Percentiles rank a stretch among this genome's conserved stretches.
phyloP scores from a whole-genome alignment of 75 land plant genomes.

The Gnetum montanum region DNA sequence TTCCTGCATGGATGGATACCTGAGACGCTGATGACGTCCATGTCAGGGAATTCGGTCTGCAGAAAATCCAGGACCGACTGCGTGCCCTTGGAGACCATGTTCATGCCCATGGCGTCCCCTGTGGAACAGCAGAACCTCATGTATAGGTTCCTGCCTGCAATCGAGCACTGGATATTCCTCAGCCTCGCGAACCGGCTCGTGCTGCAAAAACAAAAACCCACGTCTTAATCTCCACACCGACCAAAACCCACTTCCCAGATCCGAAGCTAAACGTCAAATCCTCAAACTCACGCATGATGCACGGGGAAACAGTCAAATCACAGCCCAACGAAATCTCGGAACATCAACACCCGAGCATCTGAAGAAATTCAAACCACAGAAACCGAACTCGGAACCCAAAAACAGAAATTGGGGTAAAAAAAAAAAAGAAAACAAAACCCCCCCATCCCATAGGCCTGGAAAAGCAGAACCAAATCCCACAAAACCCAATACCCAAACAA shows the following conservation, averaged over 20 bases:
- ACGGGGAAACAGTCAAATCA: too few relatives aligned
- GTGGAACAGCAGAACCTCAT: conserved; percentile 71
- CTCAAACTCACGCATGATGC: too few relatives aligned
- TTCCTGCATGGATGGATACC: too few relatives aligned
- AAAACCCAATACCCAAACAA: neutral
- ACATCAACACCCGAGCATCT: too few relatives aligned
- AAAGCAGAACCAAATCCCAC: neutral
- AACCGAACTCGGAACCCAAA: too few relatives aligned
- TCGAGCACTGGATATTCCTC: conserved; percentile 45
- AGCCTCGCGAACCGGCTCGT: conserved; percentile 88
- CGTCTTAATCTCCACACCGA: too few relatives aligned
- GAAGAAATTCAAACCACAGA: too few relatives aligned
- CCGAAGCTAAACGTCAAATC: too few relatives aligned
- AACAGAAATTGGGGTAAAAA: too few relatives aligned
- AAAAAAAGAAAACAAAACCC: too few relatives aligned
- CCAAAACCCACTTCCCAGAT: neutral
- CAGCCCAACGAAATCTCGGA: too few relatives aligned
- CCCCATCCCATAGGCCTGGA: too few relatives aligned
- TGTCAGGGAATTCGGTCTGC: conserved; percentile 61
- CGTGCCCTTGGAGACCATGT: conserved; percentile 93
- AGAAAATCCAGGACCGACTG: conserved; percentile 75
- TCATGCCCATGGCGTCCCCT: conserved; percentile 99
- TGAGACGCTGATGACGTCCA: conserved; percentile 78
- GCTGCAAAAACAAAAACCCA: conserved; percentile 22
- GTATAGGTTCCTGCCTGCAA: conserved; percentile 82